These are phyloP conservation scores for Phytopythium boreale DNA, from an alignment of 352 stramenopile species.

Conservation along the genomic window DNA sequence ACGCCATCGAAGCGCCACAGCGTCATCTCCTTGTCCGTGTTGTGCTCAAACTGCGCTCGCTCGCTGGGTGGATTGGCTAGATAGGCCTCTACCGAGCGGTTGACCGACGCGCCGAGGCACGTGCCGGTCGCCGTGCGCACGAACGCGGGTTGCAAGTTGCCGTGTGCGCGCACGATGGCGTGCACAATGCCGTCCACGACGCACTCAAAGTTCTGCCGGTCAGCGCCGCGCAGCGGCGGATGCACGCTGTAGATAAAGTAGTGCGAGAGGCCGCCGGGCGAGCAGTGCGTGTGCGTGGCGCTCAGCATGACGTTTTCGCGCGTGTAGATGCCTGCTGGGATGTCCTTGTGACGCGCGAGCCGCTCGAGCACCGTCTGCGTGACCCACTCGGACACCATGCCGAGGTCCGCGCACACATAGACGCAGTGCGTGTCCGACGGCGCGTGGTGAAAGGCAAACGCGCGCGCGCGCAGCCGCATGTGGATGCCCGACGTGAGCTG, in stretches of 20 bases:
- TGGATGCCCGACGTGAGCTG: conserved; percentile 83
- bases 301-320: conserved; percentile 86
- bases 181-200: conserved; percentile 88
- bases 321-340: conserved; percentile 48
- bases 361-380: conserved; percentile 72
- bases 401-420: conserved; percentile 88
- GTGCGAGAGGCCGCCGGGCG: conserved; percentile 87
- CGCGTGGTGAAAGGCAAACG: conserved; percentile 69
- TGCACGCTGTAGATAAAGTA: conserved; percentile 92
- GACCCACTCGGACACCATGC: conserved; percentile 89
- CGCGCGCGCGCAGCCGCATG: conserved; percentile 79
- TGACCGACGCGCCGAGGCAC: conserved; percentile 83
- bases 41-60: conserved; percentile 65
- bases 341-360: conserved; percentile 41
- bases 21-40: conserved; percentile 93
- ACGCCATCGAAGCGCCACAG: conserved; percentile 84
- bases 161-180: conserved; percentile 73
- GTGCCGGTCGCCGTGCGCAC: conserved; percentile 60
- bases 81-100: conserved; percentile 89
- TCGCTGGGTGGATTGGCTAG: conserved; percentile 84
- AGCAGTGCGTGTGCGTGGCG: conserved; percentile 92
- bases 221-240: conserved; percentile 61
- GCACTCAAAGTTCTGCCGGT: conserved; percentile 87
- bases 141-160: conserved; percentile 63
- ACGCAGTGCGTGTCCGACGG: conserved; percentile 36